Conservation (phyloP, 495 filamentous ascomycete species). For the Hyphodiscus hymeniophilus region DNA sequence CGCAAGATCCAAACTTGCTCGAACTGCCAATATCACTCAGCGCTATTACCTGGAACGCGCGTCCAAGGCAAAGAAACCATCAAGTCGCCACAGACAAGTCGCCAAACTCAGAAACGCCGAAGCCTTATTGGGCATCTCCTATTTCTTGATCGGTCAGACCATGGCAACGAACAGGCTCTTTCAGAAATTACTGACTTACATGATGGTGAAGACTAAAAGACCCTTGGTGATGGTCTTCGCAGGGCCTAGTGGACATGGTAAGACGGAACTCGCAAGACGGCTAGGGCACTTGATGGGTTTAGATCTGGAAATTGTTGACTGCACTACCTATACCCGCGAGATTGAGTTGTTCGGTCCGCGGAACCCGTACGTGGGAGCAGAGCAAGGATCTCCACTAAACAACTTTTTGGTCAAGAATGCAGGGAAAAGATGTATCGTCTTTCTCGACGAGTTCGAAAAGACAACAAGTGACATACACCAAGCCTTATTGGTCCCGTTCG, state of each 20-base stretch:
- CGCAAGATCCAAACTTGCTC: constrained; percentile 15
- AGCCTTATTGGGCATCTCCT: constrained; percentile 33
- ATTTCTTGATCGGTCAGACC: constrained; percentile 39
- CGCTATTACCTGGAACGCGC: constrained; percentile 36
- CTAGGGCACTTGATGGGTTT: constrained; percentile 36
- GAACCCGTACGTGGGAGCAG: constrained; percentile 25
- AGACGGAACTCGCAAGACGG: constrained; percentile 38
- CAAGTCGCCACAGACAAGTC: constrained; percentile 27
- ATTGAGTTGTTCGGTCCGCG: constrained; percentile 41
- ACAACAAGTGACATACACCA: constrained; percentile 34
- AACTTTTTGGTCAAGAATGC: constrained; percentile 42
- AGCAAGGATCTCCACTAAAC: constrained; percentile 38
- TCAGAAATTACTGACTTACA: constrained; percentile 23
- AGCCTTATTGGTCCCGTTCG: constrained; percentile 36
- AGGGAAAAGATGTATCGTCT: constrained; percentile 37
- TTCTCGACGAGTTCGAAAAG: constrained; percentile 54
- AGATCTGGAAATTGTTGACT: constrained; percentile 35
- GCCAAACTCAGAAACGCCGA: constrained; percentile 25
- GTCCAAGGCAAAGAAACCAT: constrained; percentile 18
- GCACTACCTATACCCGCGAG: constrained; percentile 28
- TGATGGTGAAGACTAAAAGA: too few species aligned
- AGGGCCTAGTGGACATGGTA: constrained; percentile 43
- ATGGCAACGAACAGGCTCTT: constrained; percentile 28
- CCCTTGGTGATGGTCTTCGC: too few species aligned
- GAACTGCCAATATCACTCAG: constrained; percentile 35